phyloP scores from a whole-genome alignment of 345 rosid species.

The Populus tremula region DNA sequence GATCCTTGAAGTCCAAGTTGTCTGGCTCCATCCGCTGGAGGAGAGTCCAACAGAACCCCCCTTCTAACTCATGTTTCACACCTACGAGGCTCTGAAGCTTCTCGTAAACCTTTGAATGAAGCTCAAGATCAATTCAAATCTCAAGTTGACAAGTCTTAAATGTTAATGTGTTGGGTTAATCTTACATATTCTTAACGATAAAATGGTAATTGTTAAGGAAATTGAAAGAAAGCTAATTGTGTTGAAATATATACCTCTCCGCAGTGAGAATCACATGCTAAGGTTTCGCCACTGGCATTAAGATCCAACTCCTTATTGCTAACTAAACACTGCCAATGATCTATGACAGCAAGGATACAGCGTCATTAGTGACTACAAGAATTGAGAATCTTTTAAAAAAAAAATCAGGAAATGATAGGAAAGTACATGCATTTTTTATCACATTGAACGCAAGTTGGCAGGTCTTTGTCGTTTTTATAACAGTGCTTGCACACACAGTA shows the following conservation, averaged over 20 bases:
- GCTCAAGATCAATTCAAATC: not conserved
- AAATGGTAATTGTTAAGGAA: not conserved
- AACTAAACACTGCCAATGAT: conserved; percentile 10
- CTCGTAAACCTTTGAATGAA: not conserved
- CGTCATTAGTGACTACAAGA: not conserved
- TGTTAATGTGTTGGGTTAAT: no score
- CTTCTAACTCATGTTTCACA: not conserved
- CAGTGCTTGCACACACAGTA: conserved; percentile 29
- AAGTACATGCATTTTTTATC: conserved; percentile 20
- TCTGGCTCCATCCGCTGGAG: not conserved
- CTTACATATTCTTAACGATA: not conserved
- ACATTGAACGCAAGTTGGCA: conserved; percentile 16
- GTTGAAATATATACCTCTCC: conserved; percentile 13
- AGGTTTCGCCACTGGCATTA: not conserved
- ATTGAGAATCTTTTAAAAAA: not conserved
- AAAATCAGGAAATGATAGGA: not conserved
- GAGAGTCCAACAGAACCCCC: conserved; percentile 16
- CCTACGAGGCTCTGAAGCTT: conserved; percentile 14
- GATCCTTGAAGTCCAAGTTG: not conserved
- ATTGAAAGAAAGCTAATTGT: no score
- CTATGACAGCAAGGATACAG: not conserved
- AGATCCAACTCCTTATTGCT: not conserved
- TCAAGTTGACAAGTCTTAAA: no score
- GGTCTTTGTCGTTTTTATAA: not conserved
- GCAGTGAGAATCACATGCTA: conserved; percentile 21